Evolutionary conservation across 2,329 filamentous ascomycete species (phyloP), one percentile per base, ranked within the genome.

Genomic region (Diaporthe humulicola): DNA sequence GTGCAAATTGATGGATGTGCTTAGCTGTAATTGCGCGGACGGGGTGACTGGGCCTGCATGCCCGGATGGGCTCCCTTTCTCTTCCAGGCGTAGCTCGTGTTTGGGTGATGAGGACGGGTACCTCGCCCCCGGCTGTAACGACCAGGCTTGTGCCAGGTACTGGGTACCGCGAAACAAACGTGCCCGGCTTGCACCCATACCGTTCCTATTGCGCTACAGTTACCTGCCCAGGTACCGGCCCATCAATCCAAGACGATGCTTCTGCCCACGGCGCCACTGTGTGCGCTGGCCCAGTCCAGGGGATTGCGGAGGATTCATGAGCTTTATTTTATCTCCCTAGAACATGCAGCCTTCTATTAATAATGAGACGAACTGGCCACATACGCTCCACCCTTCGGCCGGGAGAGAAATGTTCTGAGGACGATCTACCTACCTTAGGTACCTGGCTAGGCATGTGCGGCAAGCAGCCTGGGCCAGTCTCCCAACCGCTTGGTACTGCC

Each of bases 1-100:
- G 48, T 54, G 64, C 64, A 69, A 40, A 54, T 69, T 69, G 64
- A 69, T 69, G 64, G n/a, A 54, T 69, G 64, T 54, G 64, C 64
- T 54, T 69, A 40, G 48, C 64, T 69, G 64, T 69, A 54, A 69
- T 69, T 69, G n/a, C 64, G 48, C 45, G 45, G 45, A 67, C 64
- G 64, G 64, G 14, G 36, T 67, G 45, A 52, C 64, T 67, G 64
- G 64, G 64, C 64, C 64, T 67, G 64, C 64, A 67, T 36, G 64
- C 30, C 30, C 64, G 61, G 64, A 67, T 67, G 64, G 45, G 45
- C 64, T 54, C 48, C 33, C 33, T 40, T 54, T 54, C 64, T 40
- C 64, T 67, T 38, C 64, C 64, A 67, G 45, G 64, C 45, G 64
- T 69, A 54, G 64, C 64, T 69, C 64, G 64, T 69, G 45, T 69